phyloP scores from a whole-genome alignment of 768 basidiomycete species.

The Cystobasidiopsis lactophilus region DNA sequence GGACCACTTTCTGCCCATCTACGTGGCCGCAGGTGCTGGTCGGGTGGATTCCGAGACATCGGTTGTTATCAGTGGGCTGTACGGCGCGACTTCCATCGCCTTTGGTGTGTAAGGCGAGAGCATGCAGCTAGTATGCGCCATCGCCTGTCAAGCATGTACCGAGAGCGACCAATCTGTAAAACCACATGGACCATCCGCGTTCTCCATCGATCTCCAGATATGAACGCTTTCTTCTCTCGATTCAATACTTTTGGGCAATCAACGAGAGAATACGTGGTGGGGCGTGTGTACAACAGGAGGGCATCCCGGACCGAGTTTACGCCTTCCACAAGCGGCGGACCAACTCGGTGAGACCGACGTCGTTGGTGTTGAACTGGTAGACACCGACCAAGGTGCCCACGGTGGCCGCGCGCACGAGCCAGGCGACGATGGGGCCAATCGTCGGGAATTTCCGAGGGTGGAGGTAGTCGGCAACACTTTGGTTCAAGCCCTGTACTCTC shows the following conservation, averaged over 20 bases:
- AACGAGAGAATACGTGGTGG: too few species aligned
- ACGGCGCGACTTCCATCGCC: conserved; percentile 7
- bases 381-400: conserved; percentile 58
- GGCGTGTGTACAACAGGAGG: too few species aligned
- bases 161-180: too few species aligned
- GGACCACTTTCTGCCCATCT: conserved; percentile 62
- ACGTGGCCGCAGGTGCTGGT: neutral
- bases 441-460: conserved; percentile 84
- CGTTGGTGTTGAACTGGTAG: conserved; percentile 97
- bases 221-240: too few species aligned
- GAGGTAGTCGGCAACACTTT: conserved; percentile 62
- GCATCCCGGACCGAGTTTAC: too few species aligned
- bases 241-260: too few species aligned
- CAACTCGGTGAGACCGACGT: conserved; percentile 83
- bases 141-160: too few species aligned
- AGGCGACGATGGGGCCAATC: conserved; percentile 44
- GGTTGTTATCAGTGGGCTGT: conserved; percentile 5
- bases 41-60: conserved; percentile 2
- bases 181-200: too few species aligned
- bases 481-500: conserved; percentile 41
- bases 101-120: conserved; percentile 5
- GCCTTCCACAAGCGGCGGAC: conserved; percentile 65
- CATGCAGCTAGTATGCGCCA: too few species aligned
- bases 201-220: too few species aligned
- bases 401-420: conserved; percentile 56